Percentiles rank a stretch among this genome's conserved stretches.
Conservation (phyloP, 169 alveolate genomes). For the Ichthyophthirius multifiliis region DNA sequence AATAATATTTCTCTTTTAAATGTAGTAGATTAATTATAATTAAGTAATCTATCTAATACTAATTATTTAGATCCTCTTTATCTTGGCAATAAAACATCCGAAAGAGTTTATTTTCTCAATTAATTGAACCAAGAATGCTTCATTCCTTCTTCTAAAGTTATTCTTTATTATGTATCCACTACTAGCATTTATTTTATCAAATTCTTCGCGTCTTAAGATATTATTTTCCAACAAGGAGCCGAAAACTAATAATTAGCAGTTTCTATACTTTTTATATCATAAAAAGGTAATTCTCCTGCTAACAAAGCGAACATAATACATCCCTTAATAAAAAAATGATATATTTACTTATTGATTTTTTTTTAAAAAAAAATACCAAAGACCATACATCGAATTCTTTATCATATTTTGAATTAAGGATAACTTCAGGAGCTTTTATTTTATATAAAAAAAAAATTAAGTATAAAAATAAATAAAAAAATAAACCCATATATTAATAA, state of each 20-base stretch:
- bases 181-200: not conserved
- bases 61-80: not conserved
- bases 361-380: not conserved
- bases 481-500: not conserved
- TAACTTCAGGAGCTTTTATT: not conserved
- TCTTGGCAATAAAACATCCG: not conserved
- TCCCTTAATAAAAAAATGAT: not conserved
- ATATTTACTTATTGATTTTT: not conserved
- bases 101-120: not conserved
- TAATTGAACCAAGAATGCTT: conserved; percentile 5
- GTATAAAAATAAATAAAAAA: not conserved
- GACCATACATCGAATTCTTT: conserved; percentile 10
- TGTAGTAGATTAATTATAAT: not conserved
- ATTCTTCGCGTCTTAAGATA: not conserved
- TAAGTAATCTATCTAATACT: not conserved
- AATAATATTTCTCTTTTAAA: not conserved
- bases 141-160: not conserved
- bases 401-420: not conserved
- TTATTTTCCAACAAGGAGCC: not conserved
- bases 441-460: not conserved
- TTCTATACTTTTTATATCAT: conserved; percentile 1
- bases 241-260: not conserved
- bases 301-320: conserved; percentile 2
- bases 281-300: not conserved
- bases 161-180: not conserved